Percentiles rank a stretch among this genome's conserved stretches.
These are phyloP conservation scores for Candida pini DNA, from an alignment of 805 yeast genomes.

Conservation along the genomic window DNA sequence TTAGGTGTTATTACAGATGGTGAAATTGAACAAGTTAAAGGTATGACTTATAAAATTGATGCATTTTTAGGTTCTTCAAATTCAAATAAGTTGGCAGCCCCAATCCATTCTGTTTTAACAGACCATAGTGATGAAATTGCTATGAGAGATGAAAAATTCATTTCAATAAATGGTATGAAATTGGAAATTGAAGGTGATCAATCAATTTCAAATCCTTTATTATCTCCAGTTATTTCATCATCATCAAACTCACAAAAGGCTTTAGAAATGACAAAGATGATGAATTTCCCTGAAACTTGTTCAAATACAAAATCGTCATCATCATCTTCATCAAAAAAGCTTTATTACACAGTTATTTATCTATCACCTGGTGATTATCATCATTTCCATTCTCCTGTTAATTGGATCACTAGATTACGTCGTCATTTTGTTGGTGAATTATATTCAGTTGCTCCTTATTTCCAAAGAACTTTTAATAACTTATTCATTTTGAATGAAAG, in stretches of 20 bases:
- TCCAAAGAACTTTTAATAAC: slow-evolving; percentile 81
- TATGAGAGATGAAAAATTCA: slow-evolving; percentile 13
- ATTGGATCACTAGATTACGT: slow-evolving; percentile 92
- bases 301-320: slow-evolving; percentile 1
- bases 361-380: slow-evolving; percentile 98
- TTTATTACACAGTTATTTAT: slow-evolving; percentile 87
- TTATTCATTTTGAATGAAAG: slow-evolving; percentile 90
- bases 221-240: not conserved
- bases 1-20: slow-evolving; percentile 72
- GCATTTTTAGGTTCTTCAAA: slow-evolving; percentile 68
- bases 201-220: slow-evolving; percentile 26
- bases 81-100: slow-evolving; percentile 47
- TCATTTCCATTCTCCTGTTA: slow-evolving; percentile 91
- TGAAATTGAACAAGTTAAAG: slow-evolving; percentile 94
- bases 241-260: slow-evolving; percentile 19
- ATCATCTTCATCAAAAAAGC: slow-evolving; percentile 18
- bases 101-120: slow-evolving; percentile 44
- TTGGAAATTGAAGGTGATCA: slow-evolving; percentile 69
- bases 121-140: slow-evolving; percentile 22
- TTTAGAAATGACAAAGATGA: slow-evolving; percentile 12
- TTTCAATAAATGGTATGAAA: slow-evolving; percentile 11
- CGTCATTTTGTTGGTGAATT: slow-evolving; percentile 95
- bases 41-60: slow-evolving; percentile 86
- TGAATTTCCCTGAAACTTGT: no score
- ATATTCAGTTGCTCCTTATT: slow-evolving; percentile 93